Evolutionary conservation across 805 yeast species (phyloP), one percentile per base, ranked within the genome.

Genomic region (Candida cerambycidarum): DNA sequence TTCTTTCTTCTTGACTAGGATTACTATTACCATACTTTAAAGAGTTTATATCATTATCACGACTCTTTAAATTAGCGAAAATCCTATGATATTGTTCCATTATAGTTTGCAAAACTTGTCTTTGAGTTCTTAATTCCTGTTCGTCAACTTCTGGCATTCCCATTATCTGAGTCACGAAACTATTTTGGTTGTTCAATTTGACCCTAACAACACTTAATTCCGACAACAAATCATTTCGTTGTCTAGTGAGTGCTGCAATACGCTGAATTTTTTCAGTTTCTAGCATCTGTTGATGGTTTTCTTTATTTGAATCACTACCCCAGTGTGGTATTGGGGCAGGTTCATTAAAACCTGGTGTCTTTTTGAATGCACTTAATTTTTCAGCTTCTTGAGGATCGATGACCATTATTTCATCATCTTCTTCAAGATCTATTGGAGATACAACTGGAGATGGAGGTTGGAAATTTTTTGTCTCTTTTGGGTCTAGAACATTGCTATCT

Each of bases 301-400:
- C 31, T 25, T 30, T 24, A 13, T 13, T 35, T 16, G 35, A 10
- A 5, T 17, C 31, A 12, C 25, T 15, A 11, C 47, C 42, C 30
- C 46, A 49, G 36, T 62, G 66, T 10, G 49, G 54, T 1, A 58
- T 64, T 3, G 66, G 67, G 2, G 57, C 65, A 3, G 67, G 67
- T 38, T 49, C 44, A 41, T 63, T 62, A 23, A 40, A 44, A 9
- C 25, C 16, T 21, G 24, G 30, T 5, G 14, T 19, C 8, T 32
- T 16, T 34, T 60, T 62, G 46, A 63, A 63, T 8, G 46, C 53
- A 2, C 56, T 56, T 4, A 47, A 42, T 14, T 53, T 45, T n/a
- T 56, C 56, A 9, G 67, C 68, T 42, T 59, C 64, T 21, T 55
- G 58, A 9, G 66, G 59, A 14, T 58, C 59, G 5, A 63, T 46